phyloP scores from a whole-genome alignment of 2,329 filamentous ascomycete species.

The Myriosclerotinia scirpicola region DNA sequence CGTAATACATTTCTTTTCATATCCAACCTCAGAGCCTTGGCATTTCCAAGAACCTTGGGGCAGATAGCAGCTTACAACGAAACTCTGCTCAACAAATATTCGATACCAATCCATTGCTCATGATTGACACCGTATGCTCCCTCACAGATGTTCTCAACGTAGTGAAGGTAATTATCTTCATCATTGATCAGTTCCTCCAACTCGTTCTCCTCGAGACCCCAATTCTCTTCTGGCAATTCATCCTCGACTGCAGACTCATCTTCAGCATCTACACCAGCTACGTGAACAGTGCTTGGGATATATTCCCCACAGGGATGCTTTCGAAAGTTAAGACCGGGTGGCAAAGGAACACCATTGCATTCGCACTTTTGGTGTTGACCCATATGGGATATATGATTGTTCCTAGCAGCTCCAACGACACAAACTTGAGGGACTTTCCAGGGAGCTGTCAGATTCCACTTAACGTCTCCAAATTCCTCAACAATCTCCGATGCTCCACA shows the following conservation, averaged over 20 bases:
- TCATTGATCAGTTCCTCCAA: neutral
- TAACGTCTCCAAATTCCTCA: neutral
- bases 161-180: neutral
- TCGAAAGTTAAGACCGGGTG: neutral
- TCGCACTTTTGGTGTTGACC: neutral
- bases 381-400: neutral
- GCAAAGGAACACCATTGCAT: neutral
- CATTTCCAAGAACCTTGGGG: neutral
- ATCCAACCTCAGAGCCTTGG: constrained; percentile 1
- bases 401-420: neutral
- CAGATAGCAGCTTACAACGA: neutral
- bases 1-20: neutral
- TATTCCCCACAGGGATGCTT: neutral
- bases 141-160: neutral
- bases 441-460: neutral
- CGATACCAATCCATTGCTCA: constrained; percentile 2
- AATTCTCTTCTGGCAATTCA: constrained; percentile 4
- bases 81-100: neutral
- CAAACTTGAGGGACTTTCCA: neutral
- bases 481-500: neutral
- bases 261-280: no score
- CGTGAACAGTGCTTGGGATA: no score
- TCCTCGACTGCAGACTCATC: neutral
- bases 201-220: neutral
- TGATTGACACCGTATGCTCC: constrained; percentile 3